Percentiles rank a stretch among this genome's conserved stretches.
phyloP scores from a whole-genome alignment of 305 asterid genomes.

The Striga hermonthica region DNA sequence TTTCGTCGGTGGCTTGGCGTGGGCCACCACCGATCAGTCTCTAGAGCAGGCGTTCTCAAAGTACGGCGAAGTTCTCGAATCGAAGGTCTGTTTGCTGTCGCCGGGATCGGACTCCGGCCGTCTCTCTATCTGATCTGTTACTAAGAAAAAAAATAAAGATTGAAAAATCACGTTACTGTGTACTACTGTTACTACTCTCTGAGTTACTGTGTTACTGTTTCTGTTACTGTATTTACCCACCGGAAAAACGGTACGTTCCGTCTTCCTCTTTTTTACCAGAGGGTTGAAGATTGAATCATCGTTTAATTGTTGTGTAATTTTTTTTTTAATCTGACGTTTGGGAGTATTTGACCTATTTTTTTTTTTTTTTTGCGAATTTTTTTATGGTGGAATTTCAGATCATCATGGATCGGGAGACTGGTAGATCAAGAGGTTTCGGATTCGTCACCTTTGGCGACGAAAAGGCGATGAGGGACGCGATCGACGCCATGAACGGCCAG shows the following conservation, averaged over 20 bases:
- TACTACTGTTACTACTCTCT: conserved; percentile 32
- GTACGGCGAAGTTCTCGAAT: conserved; percentile 2
- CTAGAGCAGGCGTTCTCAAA: not conserved
- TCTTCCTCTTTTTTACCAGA: conserved; percentile 33
- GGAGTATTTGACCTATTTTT: conserved; percentile 12
- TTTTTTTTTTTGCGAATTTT: not conserved
- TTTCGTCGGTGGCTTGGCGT: conserved; percentile 5
- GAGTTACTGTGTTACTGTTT: conserved; percentile 39
- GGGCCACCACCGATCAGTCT: conserved; percentile 10
- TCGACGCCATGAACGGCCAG: not conserved
- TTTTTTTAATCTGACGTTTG: not conserved
- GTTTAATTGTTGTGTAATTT: conserved; percentile 23
- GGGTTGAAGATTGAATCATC: conserved; percentile 38
- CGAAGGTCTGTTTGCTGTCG: conserved; percentile 29
- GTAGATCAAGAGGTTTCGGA: conserved; percentile 6
- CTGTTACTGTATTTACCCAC: conserved; percentile 35
- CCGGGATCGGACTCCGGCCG: conserved; percentile 38
- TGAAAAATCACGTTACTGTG: conserved; percentile 24
- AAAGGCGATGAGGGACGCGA: not conserved
- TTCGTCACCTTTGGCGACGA: not conserved
- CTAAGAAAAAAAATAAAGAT: not conserved
- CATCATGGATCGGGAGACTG: conserved; percentile 2
- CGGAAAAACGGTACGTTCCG: conserved; percentile 40
- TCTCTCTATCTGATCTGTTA: conserved; percentile 34
- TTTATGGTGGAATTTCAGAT: conserved; percentile 2